A percentile compares a stretch with the other conserved stretches of the same genome.
These are phyloP conservation scores for Gossypium anomalum DNA, from an alignment of 345 rosid species.

Conservation along the genomic window DNA sequence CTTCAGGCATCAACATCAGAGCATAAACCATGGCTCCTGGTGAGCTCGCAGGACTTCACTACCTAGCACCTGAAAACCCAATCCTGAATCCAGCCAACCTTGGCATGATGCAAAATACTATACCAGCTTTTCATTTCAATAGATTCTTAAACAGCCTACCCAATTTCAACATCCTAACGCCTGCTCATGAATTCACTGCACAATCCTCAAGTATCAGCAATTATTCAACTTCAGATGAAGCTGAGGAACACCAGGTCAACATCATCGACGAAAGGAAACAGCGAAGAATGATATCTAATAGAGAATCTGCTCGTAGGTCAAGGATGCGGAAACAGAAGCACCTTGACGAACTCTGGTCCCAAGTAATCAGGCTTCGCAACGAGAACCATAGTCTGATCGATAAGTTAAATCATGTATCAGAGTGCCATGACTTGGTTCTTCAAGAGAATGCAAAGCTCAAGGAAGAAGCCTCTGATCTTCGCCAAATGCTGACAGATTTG, in stretches of 20 bases:
- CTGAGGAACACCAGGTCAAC: conserved; percentile 54
- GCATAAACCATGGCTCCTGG: conserved; percentile 42
- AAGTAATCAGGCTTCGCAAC: conserved; percentile 60
- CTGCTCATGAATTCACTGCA: conserved; percentile 32
- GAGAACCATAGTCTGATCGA: conserved; percentile 69
- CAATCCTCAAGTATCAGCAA: conserved; percentile 52
- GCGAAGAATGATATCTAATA: conserved; percentile 88
- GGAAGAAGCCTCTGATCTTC: conserved; percentile 75
- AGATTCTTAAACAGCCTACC: conserved; percentile 35
- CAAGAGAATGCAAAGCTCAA: conserved; percentile 76
- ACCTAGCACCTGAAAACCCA: conserved; percentile 36
- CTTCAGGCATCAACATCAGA: conserved; percentile 11
- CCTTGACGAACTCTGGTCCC: conserved; percentile 92
- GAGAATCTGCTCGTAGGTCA: conserved; percentile 95
- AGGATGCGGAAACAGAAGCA: conserved; percentile 95
- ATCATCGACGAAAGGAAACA: conserved; percentile 88
- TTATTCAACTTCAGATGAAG: conserved; percentile 81
- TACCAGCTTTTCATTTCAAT: conserved; percentile 43
- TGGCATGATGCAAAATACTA: conserved; percentile 28
- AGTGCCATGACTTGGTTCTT: conserved; percentile 52
- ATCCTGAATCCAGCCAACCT: conserved; percentile 30
- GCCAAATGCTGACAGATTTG: conserved; percentile 56
- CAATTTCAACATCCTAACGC: conserved; percentile 29
- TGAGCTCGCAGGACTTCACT: conserved; percentile 49
- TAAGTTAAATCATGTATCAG: conserved; percentile 62